Evolutionary conservation across 2,329 filamentous ascomycete genomes (phyloP).

Genomic region (Volutella citrinella): DNA sequence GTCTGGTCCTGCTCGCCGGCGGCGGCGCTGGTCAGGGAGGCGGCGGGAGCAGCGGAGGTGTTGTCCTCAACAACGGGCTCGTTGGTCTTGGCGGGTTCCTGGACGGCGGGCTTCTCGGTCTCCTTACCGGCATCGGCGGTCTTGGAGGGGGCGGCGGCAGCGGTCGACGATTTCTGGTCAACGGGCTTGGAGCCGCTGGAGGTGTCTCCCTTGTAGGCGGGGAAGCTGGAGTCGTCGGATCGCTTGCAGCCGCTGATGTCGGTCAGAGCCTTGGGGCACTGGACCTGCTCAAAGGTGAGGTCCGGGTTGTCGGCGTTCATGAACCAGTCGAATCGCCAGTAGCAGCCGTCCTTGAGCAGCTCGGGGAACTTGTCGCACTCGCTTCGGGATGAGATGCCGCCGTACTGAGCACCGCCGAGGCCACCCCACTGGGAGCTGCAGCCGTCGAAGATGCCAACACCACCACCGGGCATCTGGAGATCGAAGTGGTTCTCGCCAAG

Average conservation of each 20-base stretch:
- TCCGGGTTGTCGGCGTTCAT: slow-evolving; percentile 54
- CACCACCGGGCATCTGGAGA: slow-evolving; percentile 53
- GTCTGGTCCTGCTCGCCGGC: slow-evolving; percentile 5
- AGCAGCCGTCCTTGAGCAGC: slow-evolving; percentile 54
- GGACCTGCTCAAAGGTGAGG: slow-evolving; percentile 53
- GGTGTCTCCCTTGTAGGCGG: slow-evolving; percentile 17
- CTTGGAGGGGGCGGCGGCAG: neutral
- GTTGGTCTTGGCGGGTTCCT: neutral
- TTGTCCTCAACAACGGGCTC: neutral
- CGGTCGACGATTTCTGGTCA: slow-evolving; percentile 2
- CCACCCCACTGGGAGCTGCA: slow-evolving; percentile 47
- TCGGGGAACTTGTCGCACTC: slow-evolving; percentile 53
- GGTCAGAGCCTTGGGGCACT: slow-evolving; percentile 50
- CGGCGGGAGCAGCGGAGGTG: neutral
- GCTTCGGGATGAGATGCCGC: slow-evolving; percentile 49
- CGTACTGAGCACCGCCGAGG: slow-evolving; percentile 54
- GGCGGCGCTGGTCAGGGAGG: slow-evolving; percentile 2
- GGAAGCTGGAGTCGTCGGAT: slow-evolving; percentile 28
- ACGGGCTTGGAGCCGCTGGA: slow-evolving; percentile 8
- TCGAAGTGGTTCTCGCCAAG: slow-evolving; percentile 58
- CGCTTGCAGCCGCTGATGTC: slow-evolving; percentile 36
- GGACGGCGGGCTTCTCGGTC: slow-evolving; percentile 7
- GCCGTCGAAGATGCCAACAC: slow-evolving; percentile 52
- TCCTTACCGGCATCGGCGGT: slow-evolving; percentile 1
- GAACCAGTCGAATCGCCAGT: slow-evolving; percentile 66